phyloP scores from a whole-genome alignment of 2,329 filamentous ascomycete species.

The Polychaeton citri region DNA sequence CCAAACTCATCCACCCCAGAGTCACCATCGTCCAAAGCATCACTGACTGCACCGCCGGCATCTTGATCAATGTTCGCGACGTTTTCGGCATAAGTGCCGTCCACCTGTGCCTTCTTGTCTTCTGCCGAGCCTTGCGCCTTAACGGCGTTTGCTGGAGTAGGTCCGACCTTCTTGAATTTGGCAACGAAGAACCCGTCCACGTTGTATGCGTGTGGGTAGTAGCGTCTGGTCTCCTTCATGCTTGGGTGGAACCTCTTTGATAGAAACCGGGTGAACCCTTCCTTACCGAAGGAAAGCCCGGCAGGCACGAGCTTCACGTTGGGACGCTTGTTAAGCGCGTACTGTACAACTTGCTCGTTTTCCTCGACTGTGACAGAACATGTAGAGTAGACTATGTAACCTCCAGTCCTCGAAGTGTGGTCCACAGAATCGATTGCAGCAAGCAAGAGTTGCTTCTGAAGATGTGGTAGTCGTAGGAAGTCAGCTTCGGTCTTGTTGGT shows the following conservation, averaged over 20 bases:
- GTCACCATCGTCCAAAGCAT: slow-evolving; percentile 8
- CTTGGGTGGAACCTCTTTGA: slow-evolving; percentile 83
- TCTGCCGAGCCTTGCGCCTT: slow-evolving; percentile 23
- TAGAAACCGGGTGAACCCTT: slow-evolving; percentile 82
- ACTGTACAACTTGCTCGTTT: slow-evolving; percentile 86
- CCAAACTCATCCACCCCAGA: slow-evolving; percentile 29
- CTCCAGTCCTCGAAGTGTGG: slow-evolving; percentile 80
- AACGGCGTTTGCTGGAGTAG: slow-evolving; percentile 51
- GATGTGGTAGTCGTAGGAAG: slow-evolving; percentile 83
- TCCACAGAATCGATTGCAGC: slow-evolving; percentile 91
- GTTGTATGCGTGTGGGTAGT: slow-evolving; percentile 85
- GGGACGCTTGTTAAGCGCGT: slow-evolving; percentile 77
- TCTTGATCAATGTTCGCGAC: slow-evolving; percentile 21
- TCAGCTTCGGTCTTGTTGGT: slow-evolving; percentile 96
- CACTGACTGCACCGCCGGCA: slow-evolving; percentile 45
- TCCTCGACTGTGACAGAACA: slow-evolving; percentile 92
- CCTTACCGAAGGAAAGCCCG: slow-evolving; percentile 76
- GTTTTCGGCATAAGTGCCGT: slow-evolving; percentile 1
- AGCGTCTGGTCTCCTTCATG: slow-evolving; percentile 70
- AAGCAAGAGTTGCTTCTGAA: slow-evolving; percentile 87
- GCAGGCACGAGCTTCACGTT: slow-evolving; percentile 92
- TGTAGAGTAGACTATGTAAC: slow-evolving; percentile 92
- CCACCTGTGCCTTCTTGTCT: slow-evolving; percentile 17
- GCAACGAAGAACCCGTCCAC: slow-evolving; percentile 98
- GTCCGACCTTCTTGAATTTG: slow-evolving; percentile 87